These are phyloP conservation scores for Oryza glaberrima DNA, from an alignment of 176 grass and related monocot genomes.

Conservation along the genomic window DNA sequence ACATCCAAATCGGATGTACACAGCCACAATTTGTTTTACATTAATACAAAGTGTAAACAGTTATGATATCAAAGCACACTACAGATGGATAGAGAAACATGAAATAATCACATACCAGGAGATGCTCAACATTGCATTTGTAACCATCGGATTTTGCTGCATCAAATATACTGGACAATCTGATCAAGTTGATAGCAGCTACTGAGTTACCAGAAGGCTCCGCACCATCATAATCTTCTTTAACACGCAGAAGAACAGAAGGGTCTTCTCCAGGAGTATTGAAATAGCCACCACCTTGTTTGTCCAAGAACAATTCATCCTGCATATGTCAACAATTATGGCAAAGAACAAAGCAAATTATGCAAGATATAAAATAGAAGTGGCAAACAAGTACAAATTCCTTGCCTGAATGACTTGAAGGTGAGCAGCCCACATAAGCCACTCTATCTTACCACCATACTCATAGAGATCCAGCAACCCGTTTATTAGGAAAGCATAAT, in stretches of 20 bases:
- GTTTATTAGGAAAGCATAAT: conserved; percentile 91
- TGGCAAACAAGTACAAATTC: conserved; percentile 13
- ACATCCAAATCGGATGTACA: too few relatives aligned
- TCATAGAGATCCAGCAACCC: conserved; percentile 92
- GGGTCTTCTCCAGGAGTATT: conserved; percentile 95
- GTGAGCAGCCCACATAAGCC: conserved; percentile 79
- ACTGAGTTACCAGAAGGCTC: conserved; percentile 96
- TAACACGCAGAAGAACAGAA: conserved; percentile 81
- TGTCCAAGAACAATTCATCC: conserved; percentile 91
- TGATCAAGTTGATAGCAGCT: conserved; percentile 84
- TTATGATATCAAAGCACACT: not conserved
- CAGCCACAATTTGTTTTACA: not conserved
- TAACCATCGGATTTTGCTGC: conserved; percentile 59
- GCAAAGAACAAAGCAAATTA: not conserved
- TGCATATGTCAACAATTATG: conserved; percentile 34
- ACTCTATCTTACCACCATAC: conserved; percentile 80
- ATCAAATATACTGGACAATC: conserved; percentile 76
- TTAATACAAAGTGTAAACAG: not conserved
- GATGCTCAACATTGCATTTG: conserved; percentile 73
- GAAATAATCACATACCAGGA: conserved; percentile 67
- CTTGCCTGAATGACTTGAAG: conserved; percentile 90
- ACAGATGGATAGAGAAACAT: not conserved
- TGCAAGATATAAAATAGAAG: conserved; percentile 10
- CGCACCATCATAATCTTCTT: conserved; percentile 98
- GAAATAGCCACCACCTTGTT: conserved; percentile 89